phyloP scores from a whole-genome alignment of 177 flowering plant species.

The Telopea speciosissima region DNA sequence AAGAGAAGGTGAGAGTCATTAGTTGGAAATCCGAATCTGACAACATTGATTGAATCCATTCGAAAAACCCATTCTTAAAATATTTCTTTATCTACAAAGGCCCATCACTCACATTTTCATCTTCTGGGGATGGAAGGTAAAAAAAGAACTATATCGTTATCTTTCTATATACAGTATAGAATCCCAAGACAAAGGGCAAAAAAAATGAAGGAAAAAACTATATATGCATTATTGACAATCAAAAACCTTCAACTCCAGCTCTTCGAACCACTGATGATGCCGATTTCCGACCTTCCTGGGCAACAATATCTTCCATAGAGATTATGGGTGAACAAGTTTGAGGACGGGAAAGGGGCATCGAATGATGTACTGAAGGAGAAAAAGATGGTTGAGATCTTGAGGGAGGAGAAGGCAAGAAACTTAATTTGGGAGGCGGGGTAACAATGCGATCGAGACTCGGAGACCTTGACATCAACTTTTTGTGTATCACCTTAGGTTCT shows the following conservation, averaged over 20 bases:
- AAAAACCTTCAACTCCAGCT: conserved; percentile 75
- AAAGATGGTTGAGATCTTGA: conserved; percentile 34
- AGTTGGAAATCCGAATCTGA: neutral
- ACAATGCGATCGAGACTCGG: conserved; percentile 69
- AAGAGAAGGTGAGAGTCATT: too few relatives aligned
- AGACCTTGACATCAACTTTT: conserved; percentile 61
- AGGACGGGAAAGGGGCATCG: conserved; percentile 35
- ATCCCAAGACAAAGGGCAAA: conserved; percentile 17
- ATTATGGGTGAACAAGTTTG: conserved; percentile 54
- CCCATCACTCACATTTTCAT: conserved; percentile 21
- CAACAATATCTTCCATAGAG: conserved; percentile 39
- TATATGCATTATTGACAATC: conserved; percentile 44
- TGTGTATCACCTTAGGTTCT: conserved; percentile 54
- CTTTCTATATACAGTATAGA: conserved; percentile 31
- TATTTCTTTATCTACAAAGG: conserved; percentile 37
- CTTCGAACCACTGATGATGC: conserved; percentile 39
- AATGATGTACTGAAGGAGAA: conserved; percentile 36
- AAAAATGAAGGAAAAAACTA: conserved; percentile 13
- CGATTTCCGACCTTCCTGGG: conserved; percentile 48
- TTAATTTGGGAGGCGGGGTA: conserved; percentile 37
- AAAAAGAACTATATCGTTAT: conserved; percentile 28
- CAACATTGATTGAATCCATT: conserved; percentile 1
- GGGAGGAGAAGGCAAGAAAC: conserved; percentile 62
- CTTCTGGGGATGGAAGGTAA: conserved; percentile 26
- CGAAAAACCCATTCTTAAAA: conserved; percentile 3